These are phyloP conservation scores for Phaeolepiota aurea DNA, from an alignment of 768 basidiomycete genomes.

Conservation along the genomic window DNA sequence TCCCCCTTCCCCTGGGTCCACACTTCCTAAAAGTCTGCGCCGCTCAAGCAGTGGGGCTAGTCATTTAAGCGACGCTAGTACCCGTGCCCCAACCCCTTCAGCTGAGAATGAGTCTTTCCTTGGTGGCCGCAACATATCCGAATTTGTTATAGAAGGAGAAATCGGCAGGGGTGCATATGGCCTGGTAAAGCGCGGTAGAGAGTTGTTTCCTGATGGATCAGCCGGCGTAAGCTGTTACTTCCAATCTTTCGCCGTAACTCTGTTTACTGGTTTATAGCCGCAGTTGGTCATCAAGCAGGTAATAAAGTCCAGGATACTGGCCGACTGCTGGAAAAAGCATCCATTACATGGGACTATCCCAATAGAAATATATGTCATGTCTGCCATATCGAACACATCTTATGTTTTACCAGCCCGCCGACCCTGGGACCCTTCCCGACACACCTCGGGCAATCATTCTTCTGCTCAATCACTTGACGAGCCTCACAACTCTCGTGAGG, in stretches of 20 bases:
- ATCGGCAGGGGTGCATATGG: slow-evolving; percentile 95
- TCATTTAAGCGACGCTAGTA: slow-evolving; percentile 47
- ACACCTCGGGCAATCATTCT: slow-evolving; percentile 12
- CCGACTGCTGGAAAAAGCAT: slow-evolving; percentile 99
- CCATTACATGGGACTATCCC: slow-evolving; percentile 92
- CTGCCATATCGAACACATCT: slow-evolving; percentile 73
- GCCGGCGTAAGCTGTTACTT: slow-evolving; percentile 62
- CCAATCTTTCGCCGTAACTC: slow-evolving; percentile 8
- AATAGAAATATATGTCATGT: slow-evolving; percentile 95
- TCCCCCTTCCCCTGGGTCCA: slow-evolving; percentile 56
- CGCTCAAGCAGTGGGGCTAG: slow-evolving; percentile 60
- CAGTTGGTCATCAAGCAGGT: slow-evolving; percentile 95
- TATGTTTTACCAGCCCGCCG: slow-evolving; percentile 73
- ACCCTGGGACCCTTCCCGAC: slow-evolving; percentile 77
- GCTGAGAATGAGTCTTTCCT: slow-evolving; percentile 34
- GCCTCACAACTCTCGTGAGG: slow-evolving; percentile 5
- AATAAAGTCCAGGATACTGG: slow-evolving; percentile 96
- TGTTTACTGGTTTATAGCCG: slow-evolving; percentile 42
- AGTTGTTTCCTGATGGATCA: slow-evolving; percentile 64
- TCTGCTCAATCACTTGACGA: slow-evolving; percentile 10
- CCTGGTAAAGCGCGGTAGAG: slow-evolving; percentile 83
- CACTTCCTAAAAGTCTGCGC: slow-evolving; percentile 52
- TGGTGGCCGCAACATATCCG: slow-evolving; percentile 70
- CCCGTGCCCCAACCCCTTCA: slow-evolving; percentile 55
- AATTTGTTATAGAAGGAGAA: slow-evolving; percentile 80